These are phyloP conservation scores for Quercus dentata DNA, from an alignment of 306 rosid species.

Conservation along the genomic window DNA sequence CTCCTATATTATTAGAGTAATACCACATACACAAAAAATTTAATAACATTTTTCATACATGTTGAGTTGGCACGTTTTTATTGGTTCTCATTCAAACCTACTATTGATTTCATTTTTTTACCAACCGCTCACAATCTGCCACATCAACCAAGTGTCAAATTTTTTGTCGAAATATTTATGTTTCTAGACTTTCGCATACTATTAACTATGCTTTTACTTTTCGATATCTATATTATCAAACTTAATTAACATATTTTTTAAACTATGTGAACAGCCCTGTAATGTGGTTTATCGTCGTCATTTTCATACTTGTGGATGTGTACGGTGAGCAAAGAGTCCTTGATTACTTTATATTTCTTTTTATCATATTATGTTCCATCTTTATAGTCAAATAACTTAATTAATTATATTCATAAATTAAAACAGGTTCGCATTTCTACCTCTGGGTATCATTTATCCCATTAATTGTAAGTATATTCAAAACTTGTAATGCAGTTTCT, in stretches of 20 bases:
- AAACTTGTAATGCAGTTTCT: not conserved
- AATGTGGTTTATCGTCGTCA: conserved; percentile 54
- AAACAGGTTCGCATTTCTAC: conserved; percentile 56
- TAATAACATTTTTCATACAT: too few relatives aligned
- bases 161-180: too few relatives aligned
- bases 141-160: too few relatives aligned
- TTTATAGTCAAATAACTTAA: not conserved
- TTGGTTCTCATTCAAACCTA: too few relatives aligned
- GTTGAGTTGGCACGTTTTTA: too few relatives aligned
- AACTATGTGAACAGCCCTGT: conserved; percentile 35
- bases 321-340: conserved; percentile 37
- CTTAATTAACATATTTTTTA: not conserved
- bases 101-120: too few relatives aligned
- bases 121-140: too few relatives aligned
- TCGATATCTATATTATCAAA: not conserved
- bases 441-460: conserved; percentile 63
- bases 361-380: not conserved
- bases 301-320: conserved; percentile 52
- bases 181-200: too few relatives aligned
- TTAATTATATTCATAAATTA: not conserved
- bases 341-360: not conserved
- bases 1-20: too few relatives aligned
- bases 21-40: too few relatives aligned
- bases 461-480: conserved; percentile 33
- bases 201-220: not conserved